These are phyloP conservation scores for Beauveria sp. DNA, from an alignment of 2,329 filamentous ascomycete species.

Conservation along the genomic window DNA sequence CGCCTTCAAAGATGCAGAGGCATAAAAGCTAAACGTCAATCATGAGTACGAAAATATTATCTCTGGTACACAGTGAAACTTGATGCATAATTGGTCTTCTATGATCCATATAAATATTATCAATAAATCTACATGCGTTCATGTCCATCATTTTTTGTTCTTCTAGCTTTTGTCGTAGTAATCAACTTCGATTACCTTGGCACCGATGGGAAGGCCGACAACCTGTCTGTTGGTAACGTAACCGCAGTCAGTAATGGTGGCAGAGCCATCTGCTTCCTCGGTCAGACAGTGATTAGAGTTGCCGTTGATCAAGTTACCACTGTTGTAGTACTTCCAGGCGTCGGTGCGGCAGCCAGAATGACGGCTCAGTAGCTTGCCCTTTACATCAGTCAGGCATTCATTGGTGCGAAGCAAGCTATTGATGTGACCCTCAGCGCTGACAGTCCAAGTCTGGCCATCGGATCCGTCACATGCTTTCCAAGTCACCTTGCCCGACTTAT, in stretches of 20 bases:
- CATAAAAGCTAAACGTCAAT: background rate
- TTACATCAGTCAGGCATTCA: conserved; percentile 24
- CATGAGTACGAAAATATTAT: background rate
- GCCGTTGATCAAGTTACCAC: conserved; percentile 34
- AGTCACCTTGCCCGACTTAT: conserved; percentile 18
- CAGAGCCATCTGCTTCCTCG: conserved; percentile 22
- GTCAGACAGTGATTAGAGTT: conserved; percentile 29
- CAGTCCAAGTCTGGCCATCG: conserved; percentile 36
- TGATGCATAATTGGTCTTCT: background rate
- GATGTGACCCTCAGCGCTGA: conserved; percentile 25
- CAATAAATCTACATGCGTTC: background rate
- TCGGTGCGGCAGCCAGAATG: conserved; percentile 20
- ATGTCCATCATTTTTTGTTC: background rate
- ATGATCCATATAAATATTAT: background rate
- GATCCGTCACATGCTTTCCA: conserved; percentile 30
- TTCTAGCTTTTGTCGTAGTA: conserved; percentile 7
- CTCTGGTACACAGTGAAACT: background rate
- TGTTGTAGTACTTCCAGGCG: conserved; percentile 35
- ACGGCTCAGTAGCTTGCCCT: conserved; percentile 14
- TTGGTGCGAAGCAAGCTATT: conserved; percentile 27
- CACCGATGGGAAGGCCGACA: conserved; percentile 36
- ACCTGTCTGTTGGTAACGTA: conserved; percentile 36
- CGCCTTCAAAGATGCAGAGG: conserved; percentile 25
- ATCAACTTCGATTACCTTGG: conserved; percentile 9
- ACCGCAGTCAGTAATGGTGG: conserved; percentile 25